These are phyloP conservation scores for Epichloe brachyelytri DNA, from an alignment of 2,329 filamentous ascomycete species.

Conservation along the genomic window DNA sequence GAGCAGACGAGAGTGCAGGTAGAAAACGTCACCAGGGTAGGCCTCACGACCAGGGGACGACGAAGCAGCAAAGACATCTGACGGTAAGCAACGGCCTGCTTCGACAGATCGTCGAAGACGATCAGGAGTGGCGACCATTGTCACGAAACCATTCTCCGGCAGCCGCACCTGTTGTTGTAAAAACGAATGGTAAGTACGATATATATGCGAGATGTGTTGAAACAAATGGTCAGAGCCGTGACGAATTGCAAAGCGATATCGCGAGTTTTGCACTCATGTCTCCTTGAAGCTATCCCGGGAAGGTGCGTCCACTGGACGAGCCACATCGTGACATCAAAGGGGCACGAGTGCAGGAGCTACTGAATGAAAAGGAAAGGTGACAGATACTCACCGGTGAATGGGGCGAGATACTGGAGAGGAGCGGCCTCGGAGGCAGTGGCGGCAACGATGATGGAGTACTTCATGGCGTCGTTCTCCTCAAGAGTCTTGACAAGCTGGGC, in stretches of 20 bases:
- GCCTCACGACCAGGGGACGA: constrained; percentile 98
- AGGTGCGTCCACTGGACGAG: too few relatives aligned
- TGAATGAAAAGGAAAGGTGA: too few relatives aligned
- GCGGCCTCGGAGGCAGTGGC: constrained; percentile 96
- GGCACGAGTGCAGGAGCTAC: too few relatives aligned
- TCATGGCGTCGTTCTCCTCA: constrained; percentile 99
- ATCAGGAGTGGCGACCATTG: constrained; percentile 80
- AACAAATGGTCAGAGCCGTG: neutral
- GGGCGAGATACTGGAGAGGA: constrained; percentile 85
- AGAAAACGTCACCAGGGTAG: constrained; percentile 98
- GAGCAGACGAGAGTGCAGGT: constrained; percentile 96
- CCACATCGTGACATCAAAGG: too few relatives aligned
- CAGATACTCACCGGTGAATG: constrained; percentile 57
- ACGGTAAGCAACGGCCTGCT: constrained; percentile 96
- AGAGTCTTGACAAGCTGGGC: constrained; percentile 99
- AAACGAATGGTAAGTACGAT: neutral
- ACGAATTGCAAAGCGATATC: neutral
- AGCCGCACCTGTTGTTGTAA: constrained; percentile 17
- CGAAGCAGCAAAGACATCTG: constrained; percentile 98
- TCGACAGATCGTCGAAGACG: constrained; percentile 89
- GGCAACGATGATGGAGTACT: constrained; percentile 88
- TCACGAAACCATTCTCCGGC: constrained; percentile 68
- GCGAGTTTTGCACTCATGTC: neutral
- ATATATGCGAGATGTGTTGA: neutral
- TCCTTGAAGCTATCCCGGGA: neutral